Base-by-base conservation (phyloP, 2,329 filamentous ascomycete species). In the Scorias spongiosa region DNA sequence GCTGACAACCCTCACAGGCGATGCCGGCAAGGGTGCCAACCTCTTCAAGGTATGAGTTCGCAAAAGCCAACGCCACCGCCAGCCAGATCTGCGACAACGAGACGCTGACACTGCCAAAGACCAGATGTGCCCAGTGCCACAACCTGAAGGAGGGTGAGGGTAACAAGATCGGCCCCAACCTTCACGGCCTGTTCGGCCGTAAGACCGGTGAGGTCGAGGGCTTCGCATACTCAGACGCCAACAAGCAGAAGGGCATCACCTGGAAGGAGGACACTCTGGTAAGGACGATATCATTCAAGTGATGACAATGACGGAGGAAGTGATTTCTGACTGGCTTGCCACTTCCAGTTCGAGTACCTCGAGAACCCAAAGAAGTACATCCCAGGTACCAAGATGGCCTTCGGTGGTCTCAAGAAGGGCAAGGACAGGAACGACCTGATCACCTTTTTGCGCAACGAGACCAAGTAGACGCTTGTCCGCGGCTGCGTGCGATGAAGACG, bases 301-400 rank as follows among this genome's bases (percentile, higher is more conserved):
- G 34, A 17, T 7, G 20, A 26, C 7, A 26, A 26, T 7, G 7
- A 7, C 20, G 4, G 20, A 26, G 20, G 20, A 26, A 26, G 20
- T 26, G 20, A 26, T 26, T 26, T 26, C 20, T 26, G 20, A 26
- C 20, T 26, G 7, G 20, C 20, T 26, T 26, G 20, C 20, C 20
- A 4, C 10, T 26, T 28, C 41, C 58, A 88, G 84, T 96, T 94
- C 72, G 77, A 81, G 56, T 98, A 98, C 81, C 88, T 98, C 63
- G 91, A 98, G 80, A 96, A 96, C 83, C 91, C 91, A 73, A 98
- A 98, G 83, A 96, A 96, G 79, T 98, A 88, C 80, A 95, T 98
- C 55, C 91, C 91, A 58, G 91, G 91, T 59, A 98, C 91, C 74
- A 98, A 96, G 86, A 98, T 98, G 91, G 91, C 91, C 61, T 98